Evolutionary conservation across 1,284 basidiomycete species (phyloP).

Genomic region (Stereum hirsutum): DNA sequence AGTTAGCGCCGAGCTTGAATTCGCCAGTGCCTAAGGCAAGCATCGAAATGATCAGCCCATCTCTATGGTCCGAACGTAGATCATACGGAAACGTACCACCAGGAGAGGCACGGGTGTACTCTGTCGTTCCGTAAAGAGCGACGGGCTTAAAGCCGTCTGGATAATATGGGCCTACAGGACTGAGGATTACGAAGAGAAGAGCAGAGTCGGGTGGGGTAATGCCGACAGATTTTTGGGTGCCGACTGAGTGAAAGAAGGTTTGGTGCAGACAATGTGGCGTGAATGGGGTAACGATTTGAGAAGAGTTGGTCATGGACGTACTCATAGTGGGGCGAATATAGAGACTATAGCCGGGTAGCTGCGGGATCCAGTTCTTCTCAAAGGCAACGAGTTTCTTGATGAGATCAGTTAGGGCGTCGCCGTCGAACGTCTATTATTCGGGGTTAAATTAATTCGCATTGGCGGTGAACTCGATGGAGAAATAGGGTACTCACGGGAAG

Average conservation of each 20-base stretch:
- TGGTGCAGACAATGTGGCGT: background rate
- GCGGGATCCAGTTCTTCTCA: constrained; percentile 92
- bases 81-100: constrained; percentile 40
- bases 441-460: constrained; percentile 2
- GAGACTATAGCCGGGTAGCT: constrained; percentile 20
- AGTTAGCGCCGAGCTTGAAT: constrained; percentile 90
- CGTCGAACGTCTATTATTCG: constrained; percentile 63
- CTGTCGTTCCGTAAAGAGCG: constrained; percentile 84
- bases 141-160: constrained; percentile 59
- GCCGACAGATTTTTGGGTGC: constrained; percentile 1
- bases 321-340: constrained; percentile 1
- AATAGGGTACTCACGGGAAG: constrained; percentile 58
- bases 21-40: constrained; percentile 66
- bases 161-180: constrained; percentile 94
- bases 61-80: background rate
- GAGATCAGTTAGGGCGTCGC: constrained; percentile 69
- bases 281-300: background rate
- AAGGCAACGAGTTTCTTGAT: constrained; percentile 86
- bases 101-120: constrained; percentile 84
- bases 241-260: background rate
- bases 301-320: background rate
- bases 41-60: background rate
- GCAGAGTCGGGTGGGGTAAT: constrained; percentile 41
- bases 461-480: background rate
- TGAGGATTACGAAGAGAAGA: constrained; percentile 90